phyloP scores from a whole-genome alignment of 345 rosid species.

The Boechera retrofracta region DNA sequence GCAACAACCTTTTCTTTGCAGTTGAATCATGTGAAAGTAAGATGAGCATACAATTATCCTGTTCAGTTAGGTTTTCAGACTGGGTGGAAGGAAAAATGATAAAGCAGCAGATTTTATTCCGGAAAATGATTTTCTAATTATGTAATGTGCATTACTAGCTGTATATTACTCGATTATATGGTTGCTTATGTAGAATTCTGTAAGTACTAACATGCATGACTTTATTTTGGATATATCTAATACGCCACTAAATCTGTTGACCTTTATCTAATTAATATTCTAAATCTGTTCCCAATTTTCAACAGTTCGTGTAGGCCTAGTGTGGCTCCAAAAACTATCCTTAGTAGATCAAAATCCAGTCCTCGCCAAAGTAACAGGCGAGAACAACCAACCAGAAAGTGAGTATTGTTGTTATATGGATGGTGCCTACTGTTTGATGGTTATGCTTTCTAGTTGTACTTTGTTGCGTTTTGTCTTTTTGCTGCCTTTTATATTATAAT shows the following conservation, averaged over 20 bases:
- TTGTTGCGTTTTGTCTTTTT: conserved; percentile 16
- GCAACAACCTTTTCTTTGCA: conserved; percentile 1
- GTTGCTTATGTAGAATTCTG: conserved; percentile 14
- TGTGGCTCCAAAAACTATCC: conserved; percentile 23
- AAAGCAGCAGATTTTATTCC: not conserved
- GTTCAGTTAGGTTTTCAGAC: conserved; percentile 2
- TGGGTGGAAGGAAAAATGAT: not conserved
- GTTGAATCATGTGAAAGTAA: conserved; percentile 8
- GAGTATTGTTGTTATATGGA: conserved; percentile 30
- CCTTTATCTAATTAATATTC: not conserved
- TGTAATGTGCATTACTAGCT: conserved; percentile 11
- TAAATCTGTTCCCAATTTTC: not conserved
- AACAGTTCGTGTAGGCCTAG: conserved; percentile 25
- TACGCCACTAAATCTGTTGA: not conserved
- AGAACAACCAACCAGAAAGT: conserved; percentile 33
- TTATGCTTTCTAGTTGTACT: conserved; percentile 1
- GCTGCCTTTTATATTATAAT: not conserved
- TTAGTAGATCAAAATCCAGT: conserved; percentile 14
- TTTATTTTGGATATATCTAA: conserved; percentile 14
- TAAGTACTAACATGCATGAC: not conserved
- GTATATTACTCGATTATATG: conserved; percentile 21
- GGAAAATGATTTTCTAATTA: conserved; percentile 3
- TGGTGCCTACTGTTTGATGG: not conserved
- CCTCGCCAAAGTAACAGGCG: conserved; percentile 35
- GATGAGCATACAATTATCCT: conserved; percentile 9